Percentiles rank a stretch among this genome's conserved stretches.
phyloP scores from a whole-genome alignment of 1,284 basidiomycete genomes.

The Marasmius fiardii region DNA sequence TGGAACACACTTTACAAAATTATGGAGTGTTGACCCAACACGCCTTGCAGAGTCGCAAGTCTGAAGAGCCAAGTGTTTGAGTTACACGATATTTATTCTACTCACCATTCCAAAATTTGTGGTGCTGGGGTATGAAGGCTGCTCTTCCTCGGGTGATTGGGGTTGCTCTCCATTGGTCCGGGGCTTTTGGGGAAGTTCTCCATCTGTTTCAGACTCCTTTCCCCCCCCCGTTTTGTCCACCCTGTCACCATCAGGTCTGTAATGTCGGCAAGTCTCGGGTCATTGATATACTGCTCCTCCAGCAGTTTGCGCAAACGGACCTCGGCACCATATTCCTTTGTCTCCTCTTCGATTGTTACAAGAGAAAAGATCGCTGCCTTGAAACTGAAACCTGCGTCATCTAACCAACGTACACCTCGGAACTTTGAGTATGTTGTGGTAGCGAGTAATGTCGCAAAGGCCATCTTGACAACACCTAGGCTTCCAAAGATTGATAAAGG shows the following conservation, averaged over 20 bases:
- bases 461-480: constrained; percentile 6
- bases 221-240: not conserved
- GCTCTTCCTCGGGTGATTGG: no score
- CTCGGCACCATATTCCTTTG: not conserved
- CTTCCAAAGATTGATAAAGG: constrained; percentile 12
- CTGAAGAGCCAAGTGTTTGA: not conserved
- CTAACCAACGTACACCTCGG: not conserved
- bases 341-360: not conserved
- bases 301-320: not conserved
- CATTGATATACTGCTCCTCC: not conserved
- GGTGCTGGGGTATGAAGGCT: no score
- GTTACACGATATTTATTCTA: not conserved
- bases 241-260: not conserved
- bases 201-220: no score
- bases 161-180: no score
- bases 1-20: no score
- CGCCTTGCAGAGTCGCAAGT: not conserved
- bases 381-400: not conserved
- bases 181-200: no score
- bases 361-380: not conserved
- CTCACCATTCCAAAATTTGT: not conserved
- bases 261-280: not conserved
- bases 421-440: not conserved
- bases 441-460: constrained; percentile 1
- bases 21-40: no score